Evolutionary conservation across 495 filamentous ascomycete genomes (phyloP).

Genomic region (Chlorociboria aeruginascens): DNA sequence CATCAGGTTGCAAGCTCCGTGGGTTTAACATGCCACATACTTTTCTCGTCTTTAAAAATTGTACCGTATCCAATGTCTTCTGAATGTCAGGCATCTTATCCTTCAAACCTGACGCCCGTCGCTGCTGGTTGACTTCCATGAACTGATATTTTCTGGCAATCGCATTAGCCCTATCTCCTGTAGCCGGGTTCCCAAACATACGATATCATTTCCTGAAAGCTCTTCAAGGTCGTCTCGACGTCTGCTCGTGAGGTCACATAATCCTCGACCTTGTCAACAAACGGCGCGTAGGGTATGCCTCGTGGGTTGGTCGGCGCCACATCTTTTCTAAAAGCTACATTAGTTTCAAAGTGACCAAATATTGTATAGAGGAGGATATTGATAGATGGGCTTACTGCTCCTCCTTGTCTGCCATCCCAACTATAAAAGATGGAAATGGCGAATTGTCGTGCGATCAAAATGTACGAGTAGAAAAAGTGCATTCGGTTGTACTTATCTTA

Average conservation of each 20-base stretch:
- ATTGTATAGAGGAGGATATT: not conserved
- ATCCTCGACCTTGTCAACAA: conserved; percentile 92
- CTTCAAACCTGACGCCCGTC: conserved; percentile 67
- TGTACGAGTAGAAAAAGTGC: not conserved
- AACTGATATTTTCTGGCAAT: conserved; percentile 84
- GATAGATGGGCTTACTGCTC: conserved; percentile 7
- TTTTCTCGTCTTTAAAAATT: conserved; percentile 62
- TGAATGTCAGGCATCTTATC: conserved; percentile 97
- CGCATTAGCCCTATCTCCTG: conserved; percentile 5
- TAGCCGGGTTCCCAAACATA: not conserved
- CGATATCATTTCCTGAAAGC: conserved; percentile 98
- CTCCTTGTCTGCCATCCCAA: conserved; percentile 15
- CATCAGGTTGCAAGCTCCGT: conserved; percentile 3
- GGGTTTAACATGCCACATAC: conserved; percentile 25
- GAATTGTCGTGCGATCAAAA: not conserved
- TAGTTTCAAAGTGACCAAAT: not conserved
- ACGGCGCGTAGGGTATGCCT: conserved; percentile 89
- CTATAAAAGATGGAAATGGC: not conserved
- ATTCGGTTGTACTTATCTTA: conserved; percentile 1
- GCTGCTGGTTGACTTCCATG: conserved; percentile 90
- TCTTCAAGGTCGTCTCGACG: conserved; percentile 79
- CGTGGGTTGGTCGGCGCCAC: conserved; percentile 67
- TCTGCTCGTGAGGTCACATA: conserved; percentile 79
- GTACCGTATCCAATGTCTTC: conserved; percentile 91
- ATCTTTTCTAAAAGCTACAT: conserved; percentile 29